phyloP scores from a whole-genome alignment of 1,139 yeast genomes.

The Debaryomyces singareniensis region DNA sequence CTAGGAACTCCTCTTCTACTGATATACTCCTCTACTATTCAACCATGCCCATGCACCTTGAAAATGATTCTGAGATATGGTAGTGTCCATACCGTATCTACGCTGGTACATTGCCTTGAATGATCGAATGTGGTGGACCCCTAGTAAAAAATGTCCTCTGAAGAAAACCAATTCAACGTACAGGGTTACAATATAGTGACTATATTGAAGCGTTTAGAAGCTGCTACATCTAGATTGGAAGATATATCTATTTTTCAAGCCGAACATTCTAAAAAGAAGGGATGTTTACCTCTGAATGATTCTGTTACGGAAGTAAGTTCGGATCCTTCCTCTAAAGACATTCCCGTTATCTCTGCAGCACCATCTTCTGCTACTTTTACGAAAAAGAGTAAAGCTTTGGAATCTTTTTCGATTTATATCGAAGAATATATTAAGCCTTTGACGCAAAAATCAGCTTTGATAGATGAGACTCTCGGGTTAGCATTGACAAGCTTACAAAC shows the following conservation, averaged over 20 bases:
- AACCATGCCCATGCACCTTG: too few relatives aligned
- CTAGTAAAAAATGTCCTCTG: constrained; percentile 25
- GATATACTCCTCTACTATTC: not conserved
- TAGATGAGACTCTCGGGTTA: constrained; percentile 61
- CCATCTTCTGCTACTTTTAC: constrained; percentile 6
- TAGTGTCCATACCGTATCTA: too few relatives aligned
- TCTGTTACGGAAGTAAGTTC: constrained; percentile 3
- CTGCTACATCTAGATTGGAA: constrained; percentile 89
- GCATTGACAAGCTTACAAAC: constrained; percentile 48
- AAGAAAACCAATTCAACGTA: constrained; percentile 52
- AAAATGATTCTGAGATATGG: not conserved
- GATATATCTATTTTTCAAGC: constrained; percentile 81
- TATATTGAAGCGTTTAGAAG: constrained; percentile 77
- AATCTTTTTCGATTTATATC: constrained; percentile 51
- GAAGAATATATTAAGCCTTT: constrained; percentile 54
- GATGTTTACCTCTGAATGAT: constrained; percentile 1
- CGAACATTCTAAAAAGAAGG: constrained; percentile 22
- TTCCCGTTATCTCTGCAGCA: constrained; percentile 10
- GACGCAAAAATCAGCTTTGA: constrained; percentile 45
- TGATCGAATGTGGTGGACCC: not conserved
- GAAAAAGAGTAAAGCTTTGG: constrained; percentile 37
- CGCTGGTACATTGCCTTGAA: constrained; percentile 1
- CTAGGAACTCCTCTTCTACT: too few relatives aligned
- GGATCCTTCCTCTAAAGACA: constrained; percentile 12
- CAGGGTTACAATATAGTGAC: constrained; percentile 82